These are phyloP conservation scores for Przewalskia tangutica DNA, from an alignment of 257 asterid species.

Conservation along the genomic window DNA sequence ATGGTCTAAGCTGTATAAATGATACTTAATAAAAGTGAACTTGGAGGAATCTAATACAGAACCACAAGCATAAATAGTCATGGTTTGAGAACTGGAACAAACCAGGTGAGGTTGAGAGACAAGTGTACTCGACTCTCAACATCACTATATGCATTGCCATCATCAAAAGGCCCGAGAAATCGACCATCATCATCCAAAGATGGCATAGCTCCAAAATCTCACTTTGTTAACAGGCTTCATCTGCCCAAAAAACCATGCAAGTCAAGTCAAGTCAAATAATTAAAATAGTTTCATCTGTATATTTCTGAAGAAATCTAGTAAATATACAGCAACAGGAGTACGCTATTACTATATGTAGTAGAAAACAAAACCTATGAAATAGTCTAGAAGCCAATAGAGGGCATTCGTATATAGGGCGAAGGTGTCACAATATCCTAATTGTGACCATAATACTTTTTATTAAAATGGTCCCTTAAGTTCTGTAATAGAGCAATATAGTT, in stretches of 20 bases:
- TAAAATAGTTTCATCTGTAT: neutral
- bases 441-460: no score
- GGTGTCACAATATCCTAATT: no score
- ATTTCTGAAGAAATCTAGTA: neutral
- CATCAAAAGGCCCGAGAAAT: conserved; percentile 45
- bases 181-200: conserved; percentile 65
- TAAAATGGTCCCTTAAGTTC: no score
- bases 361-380: neutral
- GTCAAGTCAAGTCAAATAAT: neutral
- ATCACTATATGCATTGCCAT: conserved; percentile 45
- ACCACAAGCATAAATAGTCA: neutral
- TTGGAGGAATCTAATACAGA: neutral
- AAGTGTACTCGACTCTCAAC: conserved; percentile 43
- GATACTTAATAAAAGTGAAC: no score
- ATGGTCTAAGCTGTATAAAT: no score
- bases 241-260: conserved; percentile 24
- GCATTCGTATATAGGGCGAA: no score
- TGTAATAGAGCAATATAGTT: no score
- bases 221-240: conserved; percentile 34
- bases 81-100: conserved; percentile 3
- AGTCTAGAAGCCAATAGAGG: neutral
- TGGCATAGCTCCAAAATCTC: conserved; percentile 44
- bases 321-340: neutral
- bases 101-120: conserved; percentile 97
- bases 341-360: neutral